Percentiles rank a stretch among this genome's conserved stretches.
Evolutionary conservation across 202 grass and related monocot species (phyloP).

Genomic region (Hordeum pubiflorum): DNA sequence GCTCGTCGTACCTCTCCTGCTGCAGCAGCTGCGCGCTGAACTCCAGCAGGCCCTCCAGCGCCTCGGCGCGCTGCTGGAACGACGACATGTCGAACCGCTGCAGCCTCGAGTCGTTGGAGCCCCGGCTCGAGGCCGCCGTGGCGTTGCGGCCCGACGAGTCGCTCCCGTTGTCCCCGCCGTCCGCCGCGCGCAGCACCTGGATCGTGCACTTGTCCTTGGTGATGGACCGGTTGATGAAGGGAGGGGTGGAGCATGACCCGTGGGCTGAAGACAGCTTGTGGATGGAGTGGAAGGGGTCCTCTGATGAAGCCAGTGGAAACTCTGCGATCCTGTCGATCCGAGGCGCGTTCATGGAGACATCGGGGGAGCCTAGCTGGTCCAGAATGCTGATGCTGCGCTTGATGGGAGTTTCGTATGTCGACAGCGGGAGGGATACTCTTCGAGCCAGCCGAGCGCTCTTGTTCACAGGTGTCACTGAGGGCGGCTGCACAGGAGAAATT

Average conservation of each 20-base stretch:
- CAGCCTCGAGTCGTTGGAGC: conserved; percentile 72
- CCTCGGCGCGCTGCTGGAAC: conserved; percentile 83
- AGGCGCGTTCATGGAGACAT: conserved; percentile 80
- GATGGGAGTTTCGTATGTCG: conserved; percentile 34
- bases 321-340: conserved; percentile 83
- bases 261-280: conserved; percentile 33
- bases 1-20: conserved; percentile 79
- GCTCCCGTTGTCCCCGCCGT: conserved; percentile 51
- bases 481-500: conserved; percentile 17
- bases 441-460: conserved; percentile 32
- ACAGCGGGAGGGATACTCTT: conserved; percentile 66
- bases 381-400: conserved; percentile 39
- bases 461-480: conserved; percentile 27
- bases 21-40: conserved; percentile 86
- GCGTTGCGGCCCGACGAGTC: conserved; percentile 56
- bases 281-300: conserved; percentile 50
- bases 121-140: conserved; percentile 56
- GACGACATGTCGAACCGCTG: conserved; percentile 85
- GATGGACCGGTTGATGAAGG: conserved; percentile 58
- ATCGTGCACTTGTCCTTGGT: conserved; percentile 91
- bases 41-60: conserved; percentile 79
- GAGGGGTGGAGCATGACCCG: conserved; percentile 46
- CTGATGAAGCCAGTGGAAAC: conserved; percentile 73
- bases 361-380: conserved; percentile 50
- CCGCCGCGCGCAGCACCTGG: conserved; percentile 46